phyloP scores from a whole-genome alignment of 176 grass and related monocot species.

The Ensete glaucum region DNA sequence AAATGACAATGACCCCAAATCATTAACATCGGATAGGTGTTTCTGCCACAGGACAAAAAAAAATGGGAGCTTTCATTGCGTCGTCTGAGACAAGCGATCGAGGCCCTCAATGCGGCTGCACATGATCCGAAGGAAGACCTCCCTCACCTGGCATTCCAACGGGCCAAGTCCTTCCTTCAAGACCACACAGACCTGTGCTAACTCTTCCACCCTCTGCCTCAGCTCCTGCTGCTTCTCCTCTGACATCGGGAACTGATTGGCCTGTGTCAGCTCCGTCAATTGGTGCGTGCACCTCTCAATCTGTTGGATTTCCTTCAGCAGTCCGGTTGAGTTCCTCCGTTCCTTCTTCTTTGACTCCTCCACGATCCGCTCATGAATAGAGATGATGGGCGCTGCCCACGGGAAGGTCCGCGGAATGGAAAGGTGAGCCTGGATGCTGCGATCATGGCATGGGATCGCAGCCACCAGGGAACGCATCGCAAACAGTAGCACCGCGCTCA shows the following conservation, averaged over 20 bases:
- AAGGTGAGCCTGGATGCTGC: slow-evolving; percentile 40
- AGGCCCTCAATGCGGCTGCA: slow-evolving; percentile 66
- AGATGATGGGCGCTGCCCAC: slow-evolving; percentile 58
- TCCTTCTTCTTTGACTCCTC: slow-evolving; percentile 89
- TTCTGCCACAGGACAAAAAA: not conserved
- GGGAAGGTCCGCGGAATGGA: slow-evolving; percentile 41
- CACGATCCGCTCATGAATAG: slow-evolving; percentile 59
- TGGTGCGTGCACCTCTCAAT: slow-evolving; percentile 50
- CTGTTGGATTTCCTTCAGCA: slow-evolving; percentile 68
- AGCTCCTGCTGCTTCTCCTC: slow-evolving; percentile 45
- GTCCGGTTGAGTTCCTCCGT: slow-evolving; percentile 46
- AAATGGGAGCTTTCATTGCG: not conserved
- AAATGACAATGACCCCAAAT: not conserved
- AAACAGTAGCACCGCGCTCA: slow-evolving; percentile 61
- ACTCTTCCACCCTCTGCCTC: slow-evolving; percentile 33
- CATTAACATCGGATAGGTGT: not conserved
- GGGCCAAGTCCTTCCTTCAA: slow-evolving; percentile 60
- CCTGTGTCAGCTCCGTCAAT: slow-evolving; percentile 47
- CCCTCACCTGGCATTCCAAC: slow-evolving; percentile 60
- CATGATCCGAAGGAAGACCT: slow-evolving; percentile 83
- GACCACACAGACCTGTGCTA: slow-evolving; percentile 33
- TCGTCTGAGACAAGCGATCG: slow-evolving; percentile 22
- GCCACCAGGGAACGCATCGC: slow-evolving; percentile 62
- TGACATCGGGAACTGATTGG: slow-evolving; percentile 10
- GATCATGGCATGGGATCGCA: slow-evolving; percentile 66